phyloP scores from a whole-genome alignment of 2,329 filamentous ascomycete genomes.

The Emmonsiellopsis sp. region DNA sequence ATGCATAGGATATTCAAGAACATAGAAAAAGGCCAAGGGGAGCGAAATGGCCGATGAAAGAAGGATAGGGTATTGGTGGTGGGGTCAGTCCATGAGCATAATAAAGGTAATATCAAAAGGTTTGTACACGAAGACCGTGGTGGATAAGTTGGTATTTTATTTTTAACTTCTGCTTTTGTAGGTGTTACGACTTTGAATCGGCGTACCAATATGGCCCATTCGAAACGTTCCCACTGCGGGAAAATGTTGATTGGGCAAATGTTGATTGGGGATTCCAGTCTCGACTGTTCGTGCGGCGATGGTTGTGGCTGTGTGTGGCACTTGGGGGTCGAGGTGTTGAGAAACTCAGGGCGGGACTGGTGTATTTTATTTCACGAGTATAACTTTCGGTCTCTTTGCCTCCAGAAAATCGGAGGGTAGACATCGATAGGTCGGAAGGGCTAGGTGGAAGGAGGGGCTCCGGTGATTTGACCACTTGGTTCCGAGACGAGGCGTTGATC shows the following conservation, averaged over 20 bases:
- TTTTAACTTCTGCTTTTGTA: neutral
- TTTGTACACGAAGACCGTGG: too few species aligned
- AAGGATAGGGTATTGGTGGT: too few species aligned
- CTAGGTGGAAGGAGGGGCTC: conserved; percentile 23
- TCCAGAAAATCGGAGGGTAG: conserved; percentile 12
- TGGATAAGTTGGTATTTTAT: neutral
- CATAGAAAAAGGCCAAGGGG: too few species aligned
- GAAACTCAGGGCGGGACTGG: conserved; percentile 39
- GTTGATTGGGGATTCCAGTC: conserved; percentile 30
- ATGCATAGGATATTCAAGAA: too few species aligned
- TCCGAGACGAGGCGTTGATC: conserved; percentile 38
- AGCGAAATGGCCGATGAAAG: too few species aligned
- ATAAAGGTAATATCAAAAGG: too few species aligned
- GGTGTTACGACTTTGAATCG: neutral
- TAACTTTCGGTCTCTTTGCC: conserved; percentile 23
- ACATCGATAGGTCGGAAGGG: conserved; percentile 16
- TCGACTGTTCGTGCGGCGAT: conserved; percentile 6
- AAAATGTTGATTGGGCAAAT: conserved; percentile 19
- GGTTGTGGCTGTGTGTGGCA: conserved; percentile 11
- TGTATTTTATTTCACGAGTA: conserved; percentile 38
- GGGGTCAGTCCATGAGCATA: too few species aligned
- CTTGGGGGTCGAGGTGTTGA: conserved; percentile 37
- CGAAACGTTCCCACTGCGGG: neutral
- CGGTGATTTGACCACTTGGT: conserved; percentile 21
- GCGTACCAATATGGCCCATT: neutral